Evolutionary conservation across 2,329 filamentous ascomycete genomes (phyloP).

Genomic region (Penicillium sp.): DNA sequence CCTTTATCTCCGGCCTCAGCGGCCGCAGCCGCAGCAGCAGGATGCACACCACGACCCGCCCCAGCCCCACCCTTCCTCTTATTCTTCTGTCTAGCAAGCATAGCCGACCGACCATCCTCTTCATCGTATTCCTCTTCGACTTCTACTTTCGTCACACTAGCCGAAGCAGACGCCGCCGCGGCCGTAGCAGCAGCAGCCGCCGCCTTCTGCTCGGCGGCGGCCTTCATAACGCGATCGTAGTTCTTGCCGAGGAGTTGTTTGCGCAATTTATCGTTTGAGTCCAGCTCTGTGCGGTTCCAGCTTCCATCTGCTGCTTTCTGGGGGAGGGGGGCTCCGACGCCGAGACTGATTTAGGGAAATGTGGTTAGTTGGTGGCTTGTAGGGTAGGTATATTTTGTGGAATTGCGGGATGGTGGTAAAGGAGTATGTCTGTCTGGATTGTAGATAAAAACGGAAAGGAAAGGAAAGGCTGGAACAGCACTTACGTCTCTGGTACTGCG

Average conservation of each 20-base stretch:
- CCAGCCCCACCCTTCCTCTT: slow-evolving; percentile 15
- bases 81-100: slow-evolving; percentile 34
- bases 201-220: slow-evolving; percentile 19
- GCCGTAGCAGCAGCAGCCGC: slow-evolving; percentile 17
- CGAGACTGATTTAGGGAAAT: slow-evolving; percentile 45
- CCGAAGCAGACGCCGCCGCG: slow-evolving; percentile 21
- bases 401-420: neutral
- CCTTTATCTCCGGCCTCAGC: neutral
- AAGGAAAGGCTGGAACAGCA: neutral
- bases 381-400: neutral
- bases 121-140: slow-evolving; percentile 37
- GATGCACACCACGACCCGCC: neutral
- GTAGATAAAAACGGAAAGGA: too few species aligned
- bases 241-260: slow-evolving; percentile 47
- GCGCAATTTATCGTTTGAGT: slow-evolving; percentile 46
- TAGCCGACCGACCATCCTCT: slow-evolving; percentile 43
- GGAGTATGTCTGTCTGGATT: neutral
- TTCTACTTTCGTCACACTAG: neutral
- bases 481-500: slow-evolving; percentile 54
- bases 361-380: neutral
- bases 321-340: slow-evolving; percentile 49
- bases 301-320: slow-evolving; percentile 40
- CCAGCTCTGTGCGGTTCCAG: slow-evolving; percentile 41
- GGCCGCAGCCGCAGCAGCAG: neutral
- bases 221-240: slow-evolving; percentile 40